These are phyloP conservation scores for Schrenkiella parvula DNA, from an alignment of 345 rosid species.

Conservation along the genomic window DNA sequence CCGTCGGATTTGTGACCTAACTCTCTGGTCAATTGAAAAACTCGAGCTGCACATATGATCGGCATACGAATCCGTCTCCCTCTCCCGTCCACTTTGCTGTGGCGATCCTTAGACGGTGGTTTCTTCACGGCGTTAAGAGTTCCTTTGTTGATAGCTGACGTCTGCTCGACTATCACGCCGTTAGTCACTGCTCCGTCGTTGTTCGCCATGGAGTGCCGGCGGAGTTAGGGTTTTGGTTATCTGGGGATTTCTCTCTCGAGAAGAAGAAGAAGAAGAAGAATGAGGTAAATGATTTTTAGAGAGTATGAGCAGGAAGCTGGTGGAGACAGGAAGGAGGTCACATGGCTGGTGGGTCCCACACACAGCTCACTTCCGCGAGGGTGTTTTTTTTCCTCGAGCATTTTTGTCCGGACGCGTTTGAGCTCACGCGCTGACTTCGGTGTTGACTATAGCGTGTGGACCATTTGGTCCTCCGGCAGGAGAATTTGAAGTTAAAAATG, in stretches of 20 bases:
- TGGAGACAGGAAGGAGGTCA: slow-evolving; percentile 98
- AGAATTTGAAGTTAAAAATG: slow-evolving; percentile 7
- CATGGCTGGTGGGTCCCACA: slow-evolving; percentile 88
- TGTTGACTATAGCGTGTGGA: slow-evolving; percentile 28
- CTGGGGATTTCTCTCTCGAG: not conserved
- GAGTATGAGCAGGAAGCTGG: slow-evolving; percentile 54
- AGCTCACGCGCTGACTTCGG: slow-evolving; percentile 32
- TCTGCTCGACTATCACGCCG: slow-evolving; percentile 19
- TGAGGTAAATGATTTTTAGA: slow-evolving; percentile 1
- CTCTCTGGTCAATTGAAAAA: slow-evolving; percentile 2
- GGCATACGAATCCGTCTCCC: slow-evolving; percentile 13
- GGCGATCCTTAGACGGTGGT: slow-evolving; percentile 3
- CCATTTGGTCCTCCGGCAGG: slow-evolving; percentile 8
- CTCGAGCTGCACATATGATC: slow-evolving; percentile 4
- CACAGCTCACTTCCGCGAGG: slow-evolving; percentile 51
- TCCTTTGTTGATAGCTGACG: slow-evolving; percentile 15
- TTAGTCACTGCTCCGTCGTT: slow-evolving; percentile 10
- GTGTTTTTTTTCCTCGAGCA: not conserved
- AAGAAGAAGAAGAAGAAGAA: not conserved
- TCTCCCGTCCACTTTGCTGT: slow-evolving; percentile 17
- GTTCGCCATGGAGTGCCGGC: slow-evolving; percentile 14
- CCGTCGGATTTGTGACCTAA: slow-evolving; percentile 17
- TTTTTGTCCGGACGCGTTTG: slow-evolving; percentile 15
- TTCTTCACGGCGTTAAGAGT: slow-evolving; percentile 24
- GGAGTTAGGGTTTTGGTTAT: not conserved